A percentile compares a stretch with the other conserved stretches of the same genome.
Conservation (phyloP, 192 early-diverging fungal genomes). For the Backusella westeae region DNA sequence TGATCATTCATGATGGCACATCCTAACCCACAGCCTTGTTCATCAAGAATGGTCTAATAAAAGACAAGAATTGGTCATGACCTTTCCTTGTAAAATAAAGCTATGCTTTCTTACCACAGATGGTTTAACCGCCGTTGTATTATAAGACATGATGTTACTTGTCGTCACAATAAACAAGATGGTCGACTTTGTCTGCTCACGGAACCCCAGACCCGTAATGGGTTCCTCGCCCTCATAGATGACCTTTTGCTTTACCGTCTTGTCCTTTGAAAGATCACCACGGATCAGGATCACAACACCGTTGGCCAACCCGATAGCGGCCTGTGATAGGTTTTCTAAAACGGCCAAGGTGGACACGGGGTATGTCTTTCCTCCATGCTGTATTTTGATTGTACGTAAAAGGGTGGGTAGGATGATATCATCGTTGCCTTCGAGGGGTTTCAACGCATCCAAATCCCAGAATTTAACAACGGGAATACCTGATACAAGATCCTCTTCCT, state of each 20-base stretch:
- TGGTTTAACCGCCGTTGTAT: constrained; percentile 47
- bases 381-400: constrained; percentile 64
- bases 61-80: background rate
- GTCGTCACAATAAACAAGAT: constrained; percentile 72
- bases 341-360: constrained; percentile 75
- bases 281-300: constrained; percentile 84
- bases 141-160: constrained; percentile 56
- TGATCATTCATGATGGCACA: constrained; percentile 72
- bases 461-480: constrained; percentile 66
- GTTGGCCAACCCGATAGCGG: constrained; percentile 91
- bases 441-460: constrained; percentile 70
- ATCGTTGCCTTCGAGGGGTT: constrained; percentile 25
- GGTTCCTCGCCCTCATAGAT: constrained; percentile 84
- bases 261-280: constrained; percentile 78
- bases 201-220: constrained; percentile 81
- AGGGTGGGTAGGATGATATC: constrained; percentile 53
- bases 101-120: constrained; percentile 4
- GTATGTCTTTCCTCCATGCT: constrained; percentile 61
- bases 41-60: constrained; percentile 61
- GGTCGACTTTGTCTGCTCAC: constrained; percentile 60
- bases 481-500: constrained; percentile 48
- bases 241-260: constrained; percentile 74
- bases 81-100: too few species aligned
- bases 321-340: constrained; percentile 77
- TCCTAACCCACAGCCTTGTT: constrained; percentile 78